Evolutionary conservation across 169 alveolate species (phyloP).

Genomic region (Eimeria maxima): DNA sequence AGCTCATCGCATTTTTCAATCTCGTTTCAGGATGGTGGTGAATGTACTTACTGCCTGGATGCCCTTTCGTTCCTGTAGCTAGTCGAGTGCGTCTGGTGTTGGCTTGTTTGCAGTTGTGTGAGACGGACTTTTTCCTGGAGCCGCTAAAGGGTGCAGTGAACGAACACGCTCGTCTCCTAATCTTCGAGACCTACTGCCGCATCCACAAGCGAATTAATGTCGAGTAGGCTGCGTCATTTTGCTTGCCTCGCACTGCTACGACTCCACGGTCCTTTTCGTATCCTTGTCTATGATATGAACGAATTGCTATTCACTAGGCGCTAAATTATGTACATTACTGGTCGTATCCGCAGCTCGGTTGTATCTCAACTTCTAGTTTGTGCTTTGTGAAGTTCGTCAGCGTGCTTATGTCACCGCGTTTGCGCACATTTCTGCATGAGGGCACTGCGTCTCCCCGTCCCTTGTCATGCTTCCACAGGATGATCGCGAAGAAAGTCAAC

Average conservation of each 20-base stretch:
- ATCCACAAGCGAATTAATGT: conserved; percentile 95
- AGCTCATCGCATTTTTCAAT: background rate
- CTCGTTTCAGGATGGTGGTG: background rate
- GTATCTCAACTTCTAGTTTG: background rate
- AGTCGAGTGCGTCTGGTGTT: background rate
- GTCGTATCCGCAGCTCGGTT: background rate
- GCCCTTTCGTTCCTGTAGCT: background rate
- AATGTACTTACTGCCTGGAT: background rate
- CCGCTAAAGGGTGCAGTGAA: conserved; percentile 93
- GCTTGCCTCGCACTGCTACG: background rate
- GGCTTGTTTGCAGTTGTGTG: conserved; percentile 86
- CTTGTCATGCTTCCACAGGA: conserved; percentile 74
- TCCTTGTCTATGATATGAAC: background rate
- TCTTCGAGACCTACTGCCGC: conserved; percentile 95
- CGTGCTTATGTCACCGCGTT: background rate
- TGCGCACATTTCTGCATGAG: background rate
- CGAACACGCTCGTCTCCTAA: conserved; percentile 92
- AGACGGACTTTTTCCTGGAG: conserved; percentile 90
- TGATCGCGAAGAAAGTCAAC: conserved; percentile 93
- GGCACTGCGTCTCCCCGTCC: background rate
- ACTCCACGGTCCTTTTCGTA: background rate
- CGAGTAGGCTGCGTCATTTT: conserved; percentile 73
- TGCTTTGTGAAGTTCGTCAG: background rate
- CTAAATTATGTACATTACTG: background rate
- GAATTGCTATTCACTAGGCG: background rate